Conservation (phyloP, 2,329 filamentous ascomycete genomes). For the Coleophoma crateriformis region DNA sequence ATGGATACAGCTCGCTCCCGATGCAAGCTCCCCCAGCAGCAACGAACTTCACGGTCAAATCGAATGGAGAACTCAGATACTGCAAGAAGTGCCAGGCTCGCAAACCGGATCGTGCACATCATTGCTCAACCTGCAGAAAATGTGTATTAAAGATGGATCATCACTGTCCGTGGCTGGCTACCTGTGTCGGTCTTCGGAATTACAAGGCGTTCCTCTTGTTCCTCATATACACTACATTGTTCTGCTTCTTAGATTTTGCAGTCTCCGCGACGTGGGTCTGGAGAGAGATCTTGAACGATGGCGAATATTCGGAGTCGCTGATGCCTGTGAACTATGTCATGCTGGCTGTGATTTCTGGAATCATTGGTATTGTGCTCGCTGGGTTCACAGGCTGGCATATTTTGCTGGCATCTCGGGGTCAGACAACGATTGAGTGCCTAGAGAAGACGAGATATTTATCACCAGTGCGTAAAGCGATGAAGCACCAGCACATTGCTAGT, state of each 20-base stretch:
- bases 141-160: slow-evolving; percentile 99
- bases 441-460: slow-evolving; percentile 94
- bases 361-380: slow-evolving; percentile 83
- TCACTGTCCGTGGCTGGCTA: slow-evolving; percentile 96
- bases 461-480: slow-evolving; percentile 66
- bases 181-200: slow-evolving; percentile 88
- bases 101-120: slow-evolving; percentile 93
- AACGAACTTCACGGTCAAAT: slow-evolving; percentile 86
- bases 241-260: slow-evolving; percentile 77
- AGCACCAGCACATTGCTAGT: slow-evolving; percentile 51
- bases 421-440: slow-evolving; percentile 93
- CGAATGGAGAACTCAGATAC: slow-evolving; percentile 78
- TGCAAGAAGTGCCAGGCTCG: slow-evolving; percentile 96
- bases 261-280: slow-evolving; percentile 79
- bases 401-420: slow-evolving; percentile 67
- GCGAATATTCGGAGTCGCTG: slow-evolving; percentile 66
- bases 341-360: slow-evolving; percentile 78
- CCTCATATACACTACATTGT: slow-evolving; percentile 80
- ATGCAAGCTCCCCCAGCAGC: slow-evolving; percentile 57
- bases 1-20: slow-evolving; percentile 76
- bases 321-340: slow-evolving; percentile 90
- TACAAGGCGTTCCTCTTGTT: slow-evolving; percentile 96
- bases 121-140: slow-evolving; percentile 89
- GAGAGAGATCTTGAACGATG: slow-evolving; percentile 69
- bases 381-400: slow-evolving; percentile 94